Evolutionary conservation across 495 filamentous ascomycete species (phyloP).

Genomic region (Aspergillus saccharolyticus): DNA sequence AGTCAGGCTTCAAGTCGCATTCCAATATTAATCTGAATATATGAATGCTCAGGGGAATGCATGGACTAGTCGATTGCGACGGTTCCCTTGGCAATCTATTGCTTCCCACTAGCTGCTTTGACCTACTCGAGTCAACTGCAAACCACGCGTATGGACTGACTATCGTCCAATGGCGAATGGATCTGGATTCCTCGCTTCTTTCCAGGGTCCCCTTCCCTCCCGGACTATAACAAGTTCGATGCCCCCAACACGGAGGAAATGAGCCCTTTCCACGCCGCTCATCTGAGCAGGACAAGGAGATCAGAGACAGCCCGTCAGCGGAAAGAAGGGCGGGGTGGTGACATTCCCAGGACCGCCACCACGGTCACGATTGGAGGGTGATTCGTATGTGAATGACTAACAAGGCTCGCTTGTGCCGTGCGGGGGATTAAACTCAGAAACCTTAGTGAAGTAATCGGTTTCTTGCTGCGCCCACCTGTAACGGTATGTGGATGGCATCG

Average conservation of each 20-base stretch:
- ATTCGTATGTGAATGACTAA: background rate
- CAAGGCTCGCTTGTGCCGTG: conserved; percentile 1
- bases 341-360: conserved; percentile 10
- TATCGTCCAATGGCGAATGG: background rate
- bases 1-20: background rate
- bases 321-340: background rate
- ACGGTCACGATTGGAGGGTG: conserved; percentile 6
- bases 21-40: too few relatives aligned
- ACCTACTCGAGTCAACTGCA: background rate
- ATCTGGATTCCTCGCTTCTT: background rate
- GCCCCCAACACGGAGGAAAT: background rate
- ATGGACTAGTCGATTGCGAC: background rate
- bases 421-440: conserved; percentile 6
- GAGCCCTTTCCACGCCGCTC: too few relatives aligned
- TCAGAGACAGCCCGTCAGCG: conserved; percentile 1
- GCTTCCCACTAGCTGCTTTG: background rate
- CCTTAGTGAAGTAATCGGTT: background rate
- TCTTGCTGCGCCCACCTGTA: background rate
- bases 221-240: background rate
- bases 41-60: background rate
- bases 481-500: background rate
- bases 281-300: background rate
- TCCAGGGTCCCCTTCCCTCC: background rate
- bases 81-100: background rate
- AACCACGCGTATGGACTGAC: background rate